These are phyloP conservation scores for Paramecium tetraurelia DNA, from an alignment of 73 alveolate species.

Conservation along the genomic window DNA sequence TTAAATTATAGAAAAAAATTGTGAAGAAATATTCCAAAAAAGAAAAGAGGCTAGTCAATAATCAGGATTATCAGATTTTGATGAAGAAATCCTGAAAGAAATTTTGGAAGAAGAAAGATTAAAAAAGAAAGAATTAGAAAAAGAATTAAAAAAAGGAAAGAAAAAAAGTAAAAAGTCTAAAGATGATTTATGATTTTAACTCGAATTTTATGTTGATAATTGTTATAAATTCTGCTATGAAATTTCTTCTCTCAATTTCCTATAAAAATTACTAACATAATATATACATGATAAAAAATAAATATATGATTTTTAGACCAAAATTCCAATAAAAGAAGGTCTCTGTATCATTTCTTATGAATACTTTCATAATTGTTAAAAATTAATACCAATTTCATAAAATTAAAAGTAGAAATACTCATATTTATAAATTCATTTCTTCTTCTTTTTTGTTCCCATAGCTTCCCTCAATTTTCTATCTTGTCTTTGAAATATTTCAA, in stretches of 20 bases:
- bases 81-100: slow-evolving; percentile 26
- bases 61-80: slow-evolving; percentile 36
- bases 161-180: neutral
- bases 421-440: neutral
- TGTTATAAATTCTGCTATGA: neutral
- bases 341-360: too few species aligned
- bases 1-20: neutral
- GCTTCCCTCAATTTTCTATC: slow-evolving; percentile 59
- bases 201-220: neutral
- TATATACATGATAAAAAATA: too few species aligned
- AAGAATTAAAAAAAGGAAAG: slow-evolving; percentile 27
- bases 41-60: neutral
- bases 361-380: too few species aligned
- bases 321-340: too few species aligned
- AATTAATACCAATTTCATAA: too few species aligned
- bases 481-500: slow-evolving; percentile 44
- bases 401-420: neutral
- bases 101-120: slow-evolving; percentile 36
- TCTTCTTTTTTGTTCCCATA: neutral
- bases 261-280: neutral
- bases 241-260: neutral
- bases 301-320: too few species aligned
- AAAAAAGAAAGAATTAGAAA: neutral
- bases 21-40: slow-evolving; percentile 12
- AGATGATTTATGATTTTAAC: slow-evolving; percentile 4